Conservation (phyloP, 257 asterid genomes). For the Echites panduratus region DNA sequence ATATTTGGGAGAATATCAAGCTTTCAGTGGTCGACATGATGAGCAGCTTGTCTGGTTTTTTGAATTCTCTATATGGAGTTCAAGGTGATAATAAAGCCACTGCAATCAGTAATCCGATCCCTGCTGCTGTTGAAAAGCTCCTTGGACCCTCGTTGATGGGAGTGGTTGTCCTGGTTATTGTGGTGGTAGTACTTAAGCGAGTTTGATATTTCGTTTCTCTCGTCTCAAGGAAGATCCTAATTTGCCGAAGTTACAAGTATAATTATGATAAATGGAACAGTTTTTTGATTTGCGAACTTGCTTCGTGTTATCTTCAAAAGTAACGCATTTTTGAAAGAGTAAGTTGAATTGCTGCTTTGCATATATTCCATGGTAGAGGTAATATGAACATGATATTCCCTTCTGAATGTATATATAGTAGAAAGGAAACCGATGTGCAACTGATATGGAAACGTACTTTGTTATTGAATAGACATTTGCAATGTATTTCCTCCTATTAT, state of each 20-base stretch:
- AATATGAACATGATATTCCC: too few relatives aligned
- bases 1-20: slow-evolving; percentile 31
- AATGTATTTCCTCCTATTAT: too few relatives aligned
- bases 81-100: slow-evolving; percentile 11
- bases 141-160: slow-evolving; percentile 57
- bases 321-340: too few relatives aligned
- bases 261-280: not conserved
- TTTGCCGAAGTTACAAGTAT: slow-evolving; percentile 23
- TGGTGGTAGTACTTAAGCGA: slow-evolving; percentile 38
- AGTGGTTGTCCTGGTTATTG: slow-evolving; percentile 48
- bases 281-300: not conserved
- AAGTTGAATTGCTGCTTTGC: not conserved
- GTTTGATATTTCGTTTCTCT: not conserved
- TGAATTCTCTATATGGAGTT: slow-evolving; percentile 52
- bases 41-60: slow-evolving; percentile 50
- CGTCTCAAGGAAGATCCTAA: too few relatives aligned
- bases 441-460: too few relatives aligned
- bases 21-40: slow-evolving; percentile 50
- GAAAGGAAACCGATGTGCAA: too few relatives aligned
- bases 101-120: slow-evolving; percentile 20
- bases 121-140: slow-evolving; percentile 24
- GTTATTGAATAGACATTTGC: too few relatives aligned
- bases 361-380: too few relatives aligned
- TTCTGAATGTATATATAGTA: too few relatives aligned
- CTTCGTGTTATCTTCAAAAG: too few relatives aligned